phyloP scores from a whole-genome alignment of 768 basidiomycete species.

The Phaeolepiota aurea region DNA sequence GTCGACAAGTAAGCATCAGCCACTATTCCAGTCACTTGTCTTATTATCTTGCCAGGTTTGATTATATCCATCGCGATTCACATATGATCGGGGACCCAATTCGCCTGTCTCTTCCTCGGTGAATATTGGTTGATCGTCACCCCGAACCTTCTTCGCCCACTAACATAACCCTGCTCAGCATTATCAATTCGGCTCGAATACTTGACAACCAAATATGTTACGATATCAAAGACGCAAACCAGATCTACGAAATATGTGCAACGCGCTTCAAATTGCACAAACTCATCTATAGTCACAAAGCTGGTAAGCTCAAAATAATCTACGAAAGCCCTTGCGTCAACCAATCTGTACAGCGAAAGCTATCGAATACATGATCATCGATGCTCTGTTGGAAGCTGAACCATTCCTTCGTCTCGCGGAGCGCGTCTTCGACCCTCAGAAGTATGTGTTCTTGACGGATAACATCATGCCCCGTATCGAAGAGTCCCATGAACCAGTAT shows the following conservation, averaged over 20 bases:
- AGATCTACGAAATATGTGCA: constrained; percentile 65
- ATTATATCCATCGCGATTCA: constrained; percentile 74
- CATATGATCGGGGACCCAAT: constrained; percentile 61
- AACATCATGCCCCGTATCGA: constrained; percentile 57
- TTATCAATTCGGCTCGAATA: constrained; percentile 70
- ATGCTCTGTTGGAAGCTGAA: constrained; percentile 63
- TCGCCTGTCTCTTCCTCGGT: constrained; percentile 43
- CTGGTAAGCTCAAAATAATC: constrained; percentile 29
- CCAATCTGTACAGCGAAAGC: constrained; percentile 44
- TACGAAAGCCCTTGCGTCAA: not conserved
- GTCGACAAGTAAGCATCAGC: constrained; percentile 63
- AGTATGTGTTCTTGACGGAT: constrained; percentile 63
- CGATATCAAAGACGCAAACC: constrained; percentile 73
- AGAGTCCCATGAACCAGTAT: constrained; percentile 38
- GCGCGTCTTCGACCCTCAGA: constrained; percentile 45
- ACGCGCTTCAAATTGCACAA: constrained; percentile 79
- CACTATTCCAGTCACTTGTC: no score
- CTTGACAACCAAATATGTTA: constrained; percentile 72
- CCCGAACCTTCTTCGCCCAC: not conserved
- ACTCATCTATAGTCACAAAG: constrained; percentile 75
- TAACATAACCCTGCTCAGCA: constrained; percentile 25
- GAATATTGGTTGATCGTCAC: constrained; percentile 9
- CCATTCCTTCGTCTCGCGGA: constrained; percentile 51
- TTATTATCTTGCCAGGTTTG: constrained; percentile 40
- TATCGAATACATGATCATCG: constrained; percentile 81